phyloP scores from a whole-genome alignment of 2,329 filamentous ascomycete species.

The Capronia americana region DNA sequence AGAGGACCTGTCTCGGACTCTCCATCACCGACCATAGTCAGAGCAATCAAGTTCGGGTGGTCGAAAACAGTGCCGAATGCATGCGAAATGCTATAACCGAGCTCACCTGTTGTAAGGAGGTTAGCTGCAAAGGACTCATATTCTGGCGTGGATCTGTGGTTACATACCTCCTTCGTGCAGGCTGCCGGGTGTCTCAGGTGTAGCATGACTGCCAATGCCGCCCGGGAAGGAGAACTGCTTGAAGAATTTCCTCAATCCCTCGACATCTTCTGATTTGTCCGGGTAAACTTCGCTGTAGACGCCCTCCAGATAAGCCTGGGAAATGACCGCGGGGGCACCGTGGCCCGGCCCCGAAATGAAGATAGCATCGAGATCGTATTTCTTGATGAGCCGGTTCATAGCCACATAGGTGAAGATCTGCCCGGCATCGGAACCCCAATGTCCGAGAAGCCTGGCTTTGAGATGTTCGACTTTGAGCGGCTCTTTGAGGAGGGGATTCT shows the following conservation, averaged over 20 bases:
- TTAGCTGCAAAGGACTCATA: background rate
- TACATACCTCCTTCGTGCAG: constrained; percentile 72
- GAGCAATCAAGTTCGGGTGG: constrained; percentile 73
- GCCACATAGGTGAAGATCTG: constrained; percentile 83
- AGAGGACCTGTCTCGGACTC: constrained; percentile 82
- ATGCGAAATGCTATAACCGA: constrained; percentile 81
- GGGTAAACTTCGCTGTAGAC: constrained; percentile 80
- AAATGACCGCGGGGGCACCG: constrained; percentile 76
- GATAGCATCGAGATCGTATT: constrained; percentile 74
- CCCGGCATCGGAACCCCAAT: constrained; percentile 81
- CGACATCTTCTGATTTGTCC: constrained; percentile 70
- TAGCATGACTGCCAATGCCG: constrained; percentile 78
- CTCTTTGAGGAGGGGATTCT: constrained; percentile 74
- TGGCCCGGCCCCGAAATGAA: constrained; percentile 80
- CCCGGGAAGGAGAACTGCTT: constrained; percentile 84
- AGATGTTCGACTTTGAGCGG: constrained; percentile 72
- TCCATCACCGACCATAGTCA: constrained; percentile 81
- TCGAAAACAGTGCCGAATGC: constrained; percentile 80
- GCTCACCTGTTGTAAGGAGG: constrained; percentile 54
- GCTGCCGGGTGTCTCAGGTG: constrained; percentile 77
- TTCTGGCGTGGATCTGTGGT: background rate
- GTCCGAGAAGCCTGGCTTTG: constrained; percentile 75
- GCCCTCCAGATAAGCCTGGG: constrained; percentile 78
- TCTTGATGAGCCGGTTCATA: constrained; percentile 82
- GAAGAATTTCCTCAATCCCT: constrained; percentile 77